Percentiles rank a stretch among this genome's conserved stretches.
Conservation (phyloP, 2,329 filamentous ascomycete species). For the Blumeriella jaapii region DNA sequence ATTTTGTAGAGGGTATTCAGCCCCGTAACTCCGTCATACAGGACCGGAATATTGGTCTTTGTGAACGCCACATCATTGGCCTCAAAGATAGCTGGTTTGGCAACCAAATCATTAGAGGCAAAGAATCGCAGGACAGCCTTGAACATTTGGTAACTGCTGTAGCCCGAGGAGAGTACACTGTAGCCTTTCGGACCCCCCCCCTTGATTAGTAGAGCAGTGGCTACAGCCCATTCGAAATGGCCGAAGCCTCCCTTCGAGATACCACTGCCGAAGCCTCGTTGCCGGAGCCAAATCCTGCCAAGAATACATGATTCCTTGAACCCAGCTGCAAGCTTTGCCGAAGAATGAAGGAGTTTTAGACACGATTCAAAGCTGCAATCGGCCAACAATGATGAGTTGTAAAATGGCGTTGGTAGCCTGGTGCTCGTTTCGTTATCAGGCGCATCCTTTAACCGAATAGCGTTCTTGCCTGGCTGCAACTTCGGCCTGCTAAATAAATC, state of each 20-base stretch:
- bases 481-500: conserved; percentile 61
- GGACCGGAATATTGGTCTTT: conserved; percentile 46
- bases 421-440: conserved; percentile 31
- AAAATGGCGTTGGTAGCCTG: conserved; percentile 59
- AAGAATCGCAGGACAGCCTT: conserved; percentile 89
- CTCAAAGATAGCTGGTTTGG: conserved; percentile 47
- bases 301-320: conserved; percentile 80
- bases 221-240: conserved; percentile 78
- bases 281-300: conserved; percentile 78
- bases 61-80: conserved; percentile 31
- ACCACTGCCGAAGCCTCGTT: conserved; percentile 65
- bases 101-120: conserved; percentile 58
- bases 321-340: conserved; percentile 40
- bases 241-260: conserved; percentile 78
- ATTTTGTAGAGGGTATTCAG: conserved; percentile 88
- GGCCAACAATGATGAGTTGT: conserved; percentile 75
- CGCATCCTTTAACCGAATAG: conserved; percentile 47
- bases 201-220: conserved; percentile 70
- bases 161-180: conserved; percentile 62
- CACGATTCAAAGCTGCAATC: conserved; percentile 66
- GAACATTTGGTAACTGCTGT: conserved; percentile 89
- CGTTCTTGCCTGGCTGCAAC: conserved; percentile 57
- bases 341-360: conserved; percentile 61
- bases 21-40: conserved; percentile 65
- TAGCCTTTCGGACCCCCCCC: conserved; percentile 63